A percentile compares a stretch with the other conserved stretches of the same genome.
Conservation (phyloP, 306 rosid genomes). For the Gillenia trifoliata region DNA sequence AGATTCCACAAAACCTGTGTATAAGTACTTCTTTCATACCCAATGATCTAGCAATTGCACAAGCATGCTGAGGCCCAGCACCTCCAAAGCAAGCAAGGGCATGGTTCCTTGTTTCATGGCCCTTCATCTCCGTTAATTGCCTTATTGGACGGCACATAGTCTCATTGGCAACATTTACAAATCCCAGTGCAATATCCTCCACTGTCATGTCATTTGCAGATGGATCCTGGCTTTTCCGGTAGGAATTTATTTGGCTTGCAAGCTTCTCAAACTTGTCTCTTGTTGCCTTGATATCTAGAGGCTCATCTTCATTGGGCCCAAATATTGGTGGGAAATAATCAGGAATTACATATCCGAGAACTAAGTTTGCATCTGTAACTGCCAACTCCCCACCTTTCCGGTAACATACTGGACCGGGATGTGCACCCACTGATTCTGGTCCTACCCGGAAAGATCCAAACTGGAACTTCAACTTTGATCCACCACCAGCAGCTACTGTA, state of each 20-base stretch:
- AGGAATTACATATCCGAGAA: constrained; percentile 84
- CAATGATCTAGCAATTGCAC: constrained; percentile 90
- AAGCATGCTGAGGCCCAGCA: constrained; percentile 97
- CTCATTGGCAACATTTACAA: constrained; percentile 92
- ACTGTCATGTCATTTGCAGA: constrained; percentile 70
- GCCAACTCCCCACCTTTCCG: constrained; percentile 92
- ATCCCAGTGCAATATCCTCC: constrained; percentile 82
- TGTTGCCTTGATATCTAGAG: constrained; percentile 66
- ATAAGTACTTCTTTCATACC: constrained; percentile 90
- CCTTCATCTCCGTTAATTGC: constrained; percentile 96
- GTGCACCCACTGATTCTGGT: constrained; percentile 98
- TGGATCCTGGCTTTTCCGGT: constrained; percentile 60
- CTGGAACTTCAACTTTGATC: constrained; percentile 83
- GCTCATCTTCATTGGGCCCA: constrained; percentile 77
- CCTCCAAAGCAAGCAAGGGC: constrained; percentile 99
- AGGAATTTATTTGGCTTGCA: constrained; percentile 59
- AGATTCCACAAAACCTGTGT: constrained; percentile 86
- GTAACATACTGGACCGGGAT: constrained; percentile 94
- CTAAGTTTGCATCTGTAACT: constrained; percentile 89
- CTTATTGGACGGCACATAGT: constrained; percentile 97
- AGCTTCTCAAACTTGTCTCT: constrained; percentile 70
- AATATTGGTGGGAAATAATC: constrained; percentile 89
- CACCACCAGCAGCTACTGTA: constrained; percentile 99
- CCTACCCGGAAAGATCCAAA: constrained; percentile 85
- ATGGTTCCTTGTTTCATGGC: constrained; percentile 88